Evolutionary conservation across 306 rosid species (phyloP).

Genomic region (Glycine latifolia): DNA sequence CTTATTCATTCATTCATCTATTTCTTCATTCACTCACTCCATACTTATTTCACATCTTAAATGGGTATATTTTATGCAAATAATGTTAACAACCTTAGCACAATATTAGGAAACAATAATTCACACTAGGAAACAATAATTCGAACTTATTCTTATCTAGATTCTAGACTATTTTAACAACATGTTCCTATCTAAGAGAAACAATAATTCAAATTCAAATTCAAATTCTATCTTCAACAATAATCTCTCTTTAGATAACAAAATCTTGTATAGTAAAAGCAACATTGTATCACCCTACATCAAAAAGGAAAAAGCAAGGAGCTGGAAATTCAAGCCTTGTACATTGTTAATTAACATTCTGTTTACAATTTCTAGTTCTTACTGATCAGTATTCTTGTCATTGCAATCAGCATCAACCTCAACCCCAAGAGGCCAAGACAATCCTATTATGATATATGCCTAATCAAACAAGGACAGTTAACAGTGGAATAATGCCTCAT

Average conservation of each 20-base stretch:
- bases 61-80: too few species aligned
- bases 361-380: constrained; percentile 9
- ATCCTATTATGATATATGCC: constrained; percentile 2
- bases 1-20: too few species aligned
- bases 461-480: not conserved
- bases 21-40: too few species aligned
- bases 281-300: constrained; percentile 9
- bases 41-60: too few species aligned
- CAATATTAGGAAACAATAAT: too few species aligned
- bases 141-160: too few species aligned
- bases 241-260: not conserved
- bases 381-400: constrained; percentile 19
- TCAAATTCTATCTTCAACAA: too few species aligned
- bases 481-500: not conserved
- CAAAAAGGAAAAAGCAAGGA: not conserved
- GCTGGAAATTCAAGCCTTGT: constrained; percentile 8
- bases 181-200: too few species aligned
- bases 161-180: too few species aligned
- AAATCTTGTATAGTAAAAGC: not conserved
- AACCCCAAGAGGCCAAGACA: not conserved
- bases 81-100: too few species aligned
- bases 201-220: too few species aligned
- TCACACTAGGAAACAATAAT: too few species aligned
- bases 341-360: not conserved
- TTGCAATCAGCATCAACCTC: constrained; percentile 26